Percentiles rank a stretch among this genome's conserved stretches.
Conservation (phyloP, 495 filamentous ascomycete species). For the Parathielavia appendiculata region DNA sequence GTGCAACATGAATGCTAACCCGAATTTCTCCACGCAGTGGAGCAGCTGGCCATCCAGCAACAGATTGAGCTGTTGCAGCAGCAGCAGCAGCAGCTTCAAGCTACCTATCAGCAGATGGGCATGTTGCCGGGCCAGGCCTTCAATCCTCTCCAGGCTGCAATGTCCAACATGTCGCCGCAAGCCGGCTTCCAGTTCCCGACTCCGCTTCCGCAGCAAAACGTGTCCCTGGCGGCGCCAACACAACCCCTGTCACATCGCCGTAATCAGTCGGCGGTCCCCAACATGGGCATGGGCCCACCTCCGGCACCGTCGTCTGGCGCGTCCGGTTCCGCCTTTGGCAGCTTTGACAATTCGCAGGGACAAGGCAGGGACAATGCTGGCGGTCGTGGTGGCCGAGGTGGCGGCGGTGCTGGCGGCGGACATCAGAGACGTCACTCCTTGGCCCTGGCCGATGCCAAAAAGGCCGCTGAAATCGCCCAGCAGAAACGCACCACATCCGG, state of each 20-base stretch:
- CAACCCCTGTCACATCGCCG: conserved; percentile 85
- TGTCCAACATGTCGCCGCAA: conserved; percentile 78
- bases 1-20: conserved; percentile 26
- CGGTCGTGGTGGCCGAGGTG: conserved; percentile 72
- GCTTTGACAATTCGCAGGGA: conserved; percentile 59
- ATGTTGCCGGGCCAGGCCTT: conserved; percentile 82
- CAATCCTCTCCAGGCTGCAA: conserved; percentile 58
- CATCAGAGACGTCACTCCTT: conserved; percentile 94
- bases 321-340: conserved; percentile 74
- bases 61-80: conserved; percentile 97
- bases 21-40: conserved; percentile 55
- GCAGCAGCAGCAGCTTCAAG: conserved; percentile 96
- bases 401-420: conserved; percentile 59
- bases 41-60: conserved; percentile 97
- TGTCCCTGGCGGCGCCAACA: conserved; percentile 68
- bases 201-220: conserved; percentile 66
- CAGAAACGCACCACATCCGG: conserved; percentile 89
- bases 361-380: conserved; percentile 65
- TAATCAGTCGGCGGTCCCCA: conserved; percentile 94
- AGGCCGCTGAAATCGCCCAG: conserved; percentile 92
- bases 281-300: conserved; percentile 88
- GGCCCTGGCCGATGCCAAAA: conserved; percentile 92
- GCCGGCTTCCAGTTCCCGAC: conserved; percentile 87
- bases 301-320: conserved; percentile 95
- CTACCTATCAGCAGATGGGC: conserved; percentile 93